A percentile compares a stretch with the other conserved stretches of the same genome.
Conservation (phyloP, 2,329 filamentous ascomycete genomes). For the Acarospora socialis region DNA sequence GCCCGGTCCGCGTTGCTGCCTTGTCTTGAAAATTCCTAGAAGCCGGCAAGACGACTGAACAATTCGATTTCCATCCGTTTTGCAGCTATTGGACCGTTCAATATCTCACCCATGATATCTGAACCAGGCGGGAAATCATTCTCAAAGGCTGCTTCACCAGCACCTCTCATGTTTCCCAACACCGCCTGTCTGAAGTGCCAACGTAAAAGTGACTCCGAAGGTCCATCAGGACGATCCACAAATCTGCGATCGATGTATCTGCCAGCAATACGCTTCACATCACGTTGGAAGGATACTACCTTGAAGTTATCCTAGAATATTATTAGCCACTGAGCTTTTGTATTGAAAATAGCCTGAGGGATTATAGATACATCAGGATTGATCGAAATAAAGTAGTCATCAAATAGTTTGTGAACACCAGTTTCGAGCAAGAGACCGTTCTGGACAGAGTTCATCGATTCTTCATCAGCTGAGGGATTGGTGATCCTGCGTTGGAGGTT, state of each 20-base stretch:
- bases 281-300: constrained; percentile 7
- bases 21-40: too few species aligned
- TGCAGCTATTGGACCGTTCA: constrained; percentile 2
- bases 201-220: constrained; percentile 5
- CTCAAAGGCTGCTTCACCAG: constrained; percentile 10
- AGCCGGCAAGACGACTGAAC: constrained; percentile 1
- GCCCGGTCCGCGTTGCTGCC: too few species aligned
- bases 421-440: constrained; percentile 8
- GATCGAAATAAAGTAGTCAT: constrained; percentile 5
- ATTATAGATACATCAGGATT: constrained; percentile 3
- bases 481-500: constrained; percentile 15
- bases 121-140: constrained; percentile 11
- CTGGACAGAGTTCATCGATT: constrained; percentile 12
- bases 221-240: constrained; percentile 2
- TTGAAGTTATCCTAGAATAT: constrained; percentile 11
- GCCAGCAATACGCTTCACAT: constrained; percentile 9
- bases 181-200: constrained; percentile 11
- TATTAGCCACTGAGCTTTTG: constrained; percentile 4
- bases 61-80: constrained; percentile 3
- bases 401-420: constrained; percentile 3
- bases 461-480: constrained; percentile 3
- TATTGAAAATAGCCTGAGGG: constrained; percentile 4
- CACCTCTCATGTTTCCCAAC: constrained; percentile 10
- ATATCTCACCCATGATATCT: constrained; percentile 11
- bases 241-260: constrained; percentile 10